Evolutionary conservation across 441 rosid genomes (phyloP), one percentile per base, ranked within the genome.

Genomic region (Mallotus repandus): DNA sequence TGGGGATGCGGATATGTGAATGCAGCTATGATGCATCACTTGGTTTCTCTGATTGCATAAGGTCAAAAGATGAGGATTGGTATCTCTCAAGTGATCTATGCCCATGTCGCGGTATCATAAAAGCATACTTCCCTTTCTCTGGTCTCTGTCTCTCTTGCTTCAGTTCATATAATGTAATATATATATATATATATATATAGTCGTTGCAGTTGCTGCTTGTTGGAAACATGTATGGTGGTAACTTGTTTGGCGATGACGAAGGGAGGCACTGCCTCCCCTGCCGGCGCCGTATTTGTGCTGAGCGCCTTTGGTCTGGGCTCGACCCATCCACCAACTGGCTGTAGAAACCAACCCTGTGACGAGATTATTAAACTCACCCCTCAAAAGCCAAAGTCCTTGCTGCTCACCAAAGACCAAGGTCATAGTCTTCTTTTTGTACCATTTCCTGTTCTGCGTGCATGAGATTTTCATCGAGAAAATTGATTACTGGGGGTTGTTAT

Each of bases 281-380:
- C 13, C 85, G 86, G 69, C 82, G 92, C 76, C 81, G 72, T 35
- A 73, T 85, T 72, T 81, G 82, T 32, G 80, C 85, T 2, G 82
- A 82, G 50, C 87, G 88, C 70, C 84, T 86, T 61, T 91, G 98
- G 97, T 82, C 91, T 5, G 87, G 89, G 70, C 84, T 89, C 15
- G 93, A 89, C 80, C 72, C 74, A 72, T 60, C 81, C 76, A 82
- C 94, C 16, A 84, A 82, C 62, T 15, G 49, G n/a, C 63, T 43
- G 2, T 13, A 48, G 22, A 25, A 29, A 53, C 2, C 52, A 45
- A 19, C 32, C 2, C 46, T 16, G 7, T 64, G 53, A 45, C 19
- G 66, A 72, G 32, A 11, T 43, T 58, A 59, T 48, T 58, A 59
- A 52, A 46, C 29, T 71, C 35, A 32, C 70, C 35, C 76, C 78